Conservation (phyloP, 768 basidiomycete species). For the Lactarius evosmus region DNA sequence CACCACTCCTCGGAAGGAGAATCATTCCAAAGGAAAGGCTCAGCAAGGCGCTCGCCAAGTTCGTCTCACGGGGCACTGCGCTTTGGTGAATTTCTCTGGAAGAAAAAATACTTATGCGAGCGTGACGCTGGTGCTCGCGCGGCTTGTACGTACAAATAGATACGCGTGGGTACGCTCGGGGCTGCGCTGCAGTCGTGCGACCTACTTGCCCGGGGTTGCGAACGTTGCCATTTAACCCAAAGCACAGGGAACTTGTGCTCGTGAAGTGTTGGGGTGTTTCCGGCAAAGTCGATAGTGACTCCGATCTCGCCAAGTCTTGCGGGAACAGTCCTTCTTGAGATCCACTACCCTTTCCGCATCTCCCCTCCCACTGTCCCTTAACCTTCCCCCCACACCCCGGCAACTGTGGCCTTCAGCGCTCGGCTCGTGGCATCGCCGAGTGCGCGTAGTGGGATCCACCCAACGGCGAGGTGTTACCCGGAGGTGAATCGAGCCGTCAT, state of each 20-base stretch:
- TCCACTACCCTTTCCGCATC: neutral
- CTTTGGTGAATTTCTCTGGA: neutral
- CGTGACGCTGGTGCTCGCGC: neutral
- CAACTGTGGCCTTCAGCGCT: neutral
- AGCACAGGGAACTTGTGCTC: neutral
- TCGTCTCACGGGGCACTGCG: neutral
- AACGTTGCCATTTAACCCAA: neutral
- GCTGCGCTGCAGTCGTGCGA: neutral
- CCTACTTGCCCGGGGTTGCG: neutral
- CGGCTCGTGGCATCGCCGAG: neutral
- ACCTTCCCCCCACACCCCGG: neutral
- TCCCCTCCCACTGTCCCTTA: neutral
- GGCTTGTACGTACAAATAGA: neutral
- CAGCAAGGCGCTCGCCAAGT: neutral
- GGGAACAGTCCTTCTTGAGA: neutral
- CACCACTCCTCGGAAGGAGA: neutral
- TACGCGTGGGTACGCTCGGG: neutral
- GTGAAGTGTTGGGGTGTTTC: neutral
- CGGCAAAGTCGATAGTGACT: neutral
- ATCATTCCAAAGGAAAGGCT: neutral
- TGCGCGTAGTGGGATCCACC: neutral
- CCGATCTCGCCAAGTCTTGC: neutral
- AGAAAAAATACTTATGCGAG: neutral
- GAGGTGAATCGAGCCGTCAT: neutral
- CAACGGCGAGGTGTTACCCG: neutral